Evolutionary conservation across 2,329 filamentous ascomycete species (phyloP), one percentile per base, ranked within the genome.

Genomic region (Coniochaeta sp.): DNA sequence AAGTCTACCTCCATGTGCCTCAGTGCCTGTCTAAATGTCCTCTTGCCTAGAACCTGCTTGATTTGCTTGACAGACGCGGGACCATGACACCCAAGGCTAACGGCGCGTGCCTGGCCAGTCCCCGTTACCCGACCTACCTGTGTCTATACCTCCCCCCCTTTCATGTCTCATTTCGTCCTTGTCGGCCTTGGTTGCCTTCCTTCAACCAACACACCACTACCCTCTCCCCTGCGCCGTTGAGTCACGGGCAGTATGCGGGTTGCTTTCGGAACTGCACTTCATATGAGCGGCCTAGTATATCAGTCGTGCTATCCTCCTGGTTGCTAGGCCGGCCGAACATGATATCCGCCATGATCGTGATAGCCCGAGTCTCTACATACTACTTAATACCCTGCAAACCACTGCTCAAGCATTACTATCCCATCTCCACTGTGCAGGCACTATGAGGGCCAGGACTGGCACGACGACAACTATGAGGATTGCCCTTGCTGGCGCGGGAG

Each of bases 401-500:
- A 12, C 17, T 30, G 34, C 55, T n/a, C 34, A 42, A 1, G 8
- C 16, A 17, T 30, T 5, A n/a, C 26, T 24, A 28, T 52, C 26
- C 30, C 24, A 26, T 28, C 47, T 30, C 26, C 4, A 28, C 4
- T 30, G 24, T n/a, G 10, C 47, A 30, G 19, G 16, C 54, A 59
- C 22, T 30, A 61, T 38, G 52, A 59, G 47, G 36, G 16, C n/a
- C 24, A 57, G 55, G 9, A 42, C 34, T 9, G 30, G 40, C 47
- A 54, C 57, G 60, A 60, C 62, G 62, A 79, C 77, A 73, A 79
- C 77, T 73, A 79, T 80, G 77, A 76, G 78, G 62, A 79, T 81
- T 61, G 79, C 77, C 61, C 74, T 81, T 61, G 79, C 77, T 58
- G 78, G 78, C 40, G 78, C 73, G 59, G 73, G 75, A 55, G 77